phyloP scores from a whole-genome alignment of 176 grass and related monocot genomes.

The Chrysopogon serrulatus region DNA sequence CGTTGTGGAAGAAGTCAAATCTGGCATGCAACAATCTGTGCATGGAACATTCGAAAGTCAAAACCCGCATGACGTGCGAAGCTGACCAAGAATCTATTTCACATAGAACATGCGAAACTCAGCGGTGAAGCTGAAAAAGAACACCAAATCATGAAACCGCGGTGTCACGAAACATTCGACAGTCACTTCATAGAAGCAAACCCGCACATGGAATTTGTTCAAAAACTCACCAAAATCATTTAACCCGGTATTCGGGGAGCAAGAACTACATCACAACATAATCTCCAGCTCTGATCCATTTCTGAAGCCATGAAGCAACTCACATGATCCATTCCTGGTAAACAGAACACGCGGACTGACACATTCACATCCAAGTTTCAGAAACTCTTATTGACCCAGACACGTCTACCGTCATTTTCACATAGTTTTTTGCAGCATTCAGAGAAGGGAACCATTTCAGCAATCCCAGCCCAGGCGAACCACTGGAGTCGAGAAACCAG shows the following conservation, averaged over 20 bases:
- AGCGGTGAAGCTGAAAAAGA: neutral
- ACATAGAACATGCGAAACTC: too few species aligned
- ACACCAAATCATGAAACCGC: too few species aligned
- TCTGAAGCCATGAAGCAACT: neutral
- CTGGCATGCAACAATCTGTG: too few species aligned
- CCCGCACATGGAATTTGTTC: neutral
- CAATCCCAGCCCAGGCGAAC: neutral
- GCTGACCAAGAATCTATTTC: too few species aligned
- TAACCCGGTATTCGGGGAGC: neutral
- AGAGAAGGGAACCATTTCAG: neutral
- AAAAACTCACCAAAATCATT: neutral
- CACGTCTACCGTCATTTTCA: conserved; percentile 10
- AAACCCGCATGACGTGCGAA: neutral
- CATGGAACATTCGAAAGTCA: neutral
- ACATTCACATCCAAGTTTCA: conserved; percentile 13
- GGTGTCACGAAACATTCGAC: too few species aligned
- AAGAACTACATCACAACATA: neutral
- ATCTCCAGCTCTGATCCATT: neutral
- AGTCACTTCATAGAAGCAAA: too few species aligned
- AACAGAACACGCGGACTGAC: neutral
- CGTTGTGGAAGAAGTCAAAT: neutral
- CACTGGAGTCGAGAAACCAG: neutral
- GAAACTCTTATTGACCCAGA: conserved; percentile 10
- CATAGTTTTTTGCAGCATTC: neutral
- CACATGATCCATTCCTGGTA: neutral